phyloP scores from a whole-genome alignment of 345 rosid genomes.

The Arabis alpina region DNA sequence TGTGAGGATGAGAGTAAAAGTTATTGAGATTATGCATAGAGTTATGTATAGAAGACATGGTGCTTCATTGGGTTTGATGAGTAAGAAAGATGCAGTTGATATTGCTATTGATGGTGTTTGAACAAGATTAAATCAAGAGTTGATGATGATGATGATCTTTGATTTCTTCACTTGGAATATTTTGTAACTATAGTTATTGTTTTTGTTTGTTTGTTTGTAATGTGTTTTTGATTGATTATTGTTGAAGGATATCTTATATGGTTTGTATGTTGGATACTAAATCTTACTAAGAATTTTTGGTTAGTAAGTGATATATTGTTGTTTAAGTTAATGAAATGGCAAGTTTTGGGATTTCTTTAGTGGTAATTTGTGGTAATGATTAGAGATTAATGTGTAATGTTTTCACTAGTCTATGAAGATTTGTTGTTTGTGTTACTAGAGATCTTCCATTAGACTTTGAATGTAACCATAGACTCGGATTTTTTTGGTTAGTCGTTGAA shows the following conservation, averaged over 20 bases:
- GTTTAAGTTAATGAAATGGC: neutral
- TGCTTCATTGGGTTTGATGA: slow-evolving; percentile 61
- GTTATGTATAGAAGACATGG: slow-evolving; percentile 83
- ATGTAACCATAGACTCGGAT: too few species aligned
- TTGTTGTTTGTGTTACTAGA: neutral
- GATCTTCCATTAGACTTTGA: too few species aligned
- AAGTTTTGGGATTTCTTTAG: too few species aligned
- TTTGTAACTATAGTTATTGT: slow-evolving; percentile 6
- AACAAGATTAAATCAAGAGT: slow-evolving; percentile 60
- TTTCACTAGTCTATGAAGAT: neutral
- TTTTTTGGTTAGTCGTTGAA: neutral
- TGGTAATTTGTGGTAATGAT: too few species aligned
- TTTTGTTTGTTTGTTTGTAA: neutral
- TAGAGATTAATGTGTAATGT: neutral
- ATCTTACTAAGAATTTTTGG: slow-evolving; percentile 2
- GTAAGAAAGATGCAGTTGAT: slow-evolving; percentile 84
- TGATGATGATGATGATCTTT: slow-evolving; percentile 8
- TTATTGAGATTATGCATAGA: slow-evolving; percentile 72
- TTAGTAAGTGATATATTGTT: slow-evolving; percentile 8
- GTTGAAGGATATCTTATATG: slow-evolving; percentile 7
- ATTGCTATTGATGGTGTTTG: slow-evolving; percentile 73
- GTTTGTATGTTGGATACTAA: slow-evolving; percentile 17
- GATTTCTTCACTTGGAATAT: neutral
- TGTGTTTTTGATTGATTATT: neutral
- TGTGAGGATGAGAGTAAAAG: slow-evolving; percentile 69